Evolutionary conservation across 148 eudicot genomes (phyloP), one percentile per base, ranked within the genome.

Genomic region (Cornus kousa): DNA sequence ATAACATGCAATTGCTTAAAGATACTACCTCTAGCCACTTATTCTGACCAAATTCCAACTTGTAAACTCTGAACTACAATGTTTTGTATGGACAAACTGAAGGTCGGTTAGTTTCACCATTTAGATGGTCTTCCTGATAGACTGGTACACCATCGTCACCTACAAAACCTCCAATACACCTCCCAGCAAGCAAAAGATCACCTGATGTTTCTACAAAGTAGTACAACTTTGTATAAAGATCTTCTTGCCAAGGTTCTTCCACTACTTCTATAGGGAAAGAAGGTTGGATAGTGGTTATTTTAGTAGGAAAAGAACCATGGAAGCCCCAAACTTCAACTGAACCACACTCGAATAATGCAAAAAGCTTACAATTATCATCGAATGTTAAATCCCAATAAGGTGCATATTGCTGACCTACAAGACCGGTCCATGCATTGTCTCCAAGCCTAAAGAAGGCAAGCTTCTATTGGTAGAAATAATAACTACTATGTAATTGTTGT

Each of bases 131-230:
- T 0, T 28, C 74, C 32, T 71, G 55, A 3, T 28, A n/a, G n/a
- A 43, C 17, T 5, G 74, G 53, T 24, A 20, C 31, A 13, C 1
- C 32, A 16, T 71, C 23, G 2, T 0, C 5, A 2, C 57, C 1
- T n/a, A 71, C 74, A n/a, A 71, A 71, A 53, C 40, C 74, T 8
- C 74, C 74, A 2, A 71, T 6, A 22, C 40, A 46, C 74, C 74
- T 71, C 31, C 55, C 40, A 71, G 74, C 31, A 71, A 28, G 32
- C 5, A n/a, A n/a, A n/a, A n/a, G n/a, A n/a, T n/a, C n/a, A n/a
- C n/a, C n/a, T n/a, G n/a, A n/a, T n/a, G n/a, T 13, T n/a, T 71
- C 74, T 2, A 43, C 74, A 2, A 71, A 40, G 11, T 71, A 71
- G 16, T 32, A 71, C 9, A 31, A 14, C 31, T 55, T 43, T 3